Percentiles rank a stretch among this genome's conserved stretches.
phyloP scores from a whole-genome alignment of 495 filamentous ascomycete genomes.

The Mycothermus thermophilus region DNA sequence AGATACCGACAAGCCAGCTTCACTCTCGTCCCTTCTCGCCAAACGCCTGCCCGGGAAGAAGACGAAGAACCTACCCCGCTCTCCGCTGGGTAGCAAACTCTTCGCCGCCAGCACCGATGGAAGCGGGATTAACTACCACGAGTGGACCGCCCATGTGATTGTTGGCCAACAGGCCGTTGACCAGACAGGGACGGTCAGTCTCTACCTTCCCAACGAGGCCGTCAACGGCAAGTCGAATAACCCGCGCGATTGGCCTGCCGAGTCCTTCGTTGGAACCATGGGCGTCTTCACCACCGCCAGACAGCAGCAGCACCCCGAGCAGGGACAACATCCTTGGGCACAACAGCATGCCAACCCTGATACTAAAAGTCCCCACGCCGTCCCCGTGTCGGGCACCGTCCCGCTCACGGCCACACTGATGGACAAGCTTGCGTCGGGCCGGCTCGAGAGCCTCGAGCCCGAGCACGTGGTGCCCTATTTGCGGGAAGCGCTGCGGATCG shows the following conservation, averaged over 20 bases:
- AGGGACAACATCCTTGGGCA: too few relatives aligned
- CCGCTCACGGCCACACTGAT: conserved; percentile 43
- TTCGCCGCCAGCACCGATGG: conserved; percentile 18
- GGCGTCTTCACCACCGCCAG: conserved; percentile 33
- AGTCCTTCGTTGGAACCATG: conserved; percentile 38
- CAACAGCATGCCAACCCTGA: too few relatives aligned
- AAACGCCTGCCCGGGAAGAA: too few relatives aligned
- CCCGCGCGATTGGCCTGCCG: conserved; percentile 33
- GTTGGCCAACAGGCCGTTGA: conserved; percentile 43
- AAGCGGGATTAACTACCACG: too few relatives aligned
- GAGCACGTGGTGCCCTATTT: conserved; percentile 32
- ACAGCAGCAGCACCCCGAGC: neutral
- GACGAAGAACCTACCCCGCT: neutral
- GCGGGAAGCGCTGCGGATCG: conserved; percentile 25
- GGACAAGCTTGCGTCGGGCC: conserved; percentile 22
- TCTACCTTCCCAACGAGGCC: conserved; percentile 22
- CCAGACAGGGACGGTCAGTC: neutral
- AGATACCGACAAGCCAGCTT: too few relatives aligned
- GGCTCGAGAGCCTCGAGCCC: conserved; percentile 28
- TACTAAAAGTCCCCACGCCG: too few relatives aligned
- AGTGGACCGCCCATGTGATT: conserved; percentile 49
- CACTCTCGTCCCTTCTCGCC: too few relatives aligned
- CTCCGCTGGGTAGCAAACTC: neutral
- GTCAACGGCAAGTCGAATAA: conserved; percentile 41
- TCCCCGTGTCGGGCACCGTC: conserved; percentile 37